Evolutionary conservation across 1,139 yeast genomes (phyloP), one percentile per base, ranked within the genome.

Genomic region (Yamadazyma conglobata): DNA sequence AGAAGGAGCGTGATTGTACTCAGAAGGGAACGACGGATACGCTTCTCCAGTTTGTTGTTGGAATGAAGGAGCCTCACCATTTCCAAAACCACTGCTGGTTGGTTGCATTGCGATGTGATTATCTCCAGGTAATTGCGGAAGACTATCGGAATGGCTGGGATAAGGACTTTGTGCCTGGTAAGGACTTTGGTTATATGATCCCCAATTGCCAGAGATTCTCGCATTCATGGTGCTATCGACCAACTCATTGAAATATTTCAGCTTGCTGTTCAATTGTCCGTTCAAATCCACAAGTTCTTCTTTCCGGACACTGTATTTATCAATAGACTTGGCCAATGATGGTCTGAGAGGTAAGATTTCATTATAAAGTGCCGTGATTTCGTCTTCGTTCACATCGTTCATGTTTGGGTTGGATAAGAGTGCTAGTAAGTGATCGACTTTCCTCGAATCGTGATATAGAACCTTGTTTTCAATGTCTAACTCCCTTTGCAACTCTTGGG

Each of bases 261-360:
- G 74, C 18, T 95, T 93, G 30, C 62, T 62, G 33, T 75, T 73
- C 39, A 89, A 70, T 43, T 84, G 82, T 39, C 73, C 73, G 47
- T 87, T 80, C 47, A 87, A 61, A n/a, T 73, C 73, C 43, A 77
- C 61, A 35, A 88, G 60, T 43, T 88, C 96, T 42, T 86, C 84
- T 50, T 80, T 80, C 43, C 87, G 70, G 27, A 71, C 73, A 22
- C 86, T 69, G 51, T 85, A 83, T 54, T 81, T 83, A 37, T 84
- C 94, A 39, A 87, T 80, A 45, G 77, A 60, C 45, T 74, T 74
- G 7, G 86, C 85, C 35, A 87, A 66, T 37, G 77, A 74, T 0
- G 93, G 89, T 36, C 93, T 74, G 34, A 85, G 63, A 2, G 91
- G 79, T 15, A 84, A 69, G 1, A 86, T 71, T 11, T 78, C 71